Base-by-base conservation (phyloP, 306 rosid species). In the Prunus davidiana region DNA sequence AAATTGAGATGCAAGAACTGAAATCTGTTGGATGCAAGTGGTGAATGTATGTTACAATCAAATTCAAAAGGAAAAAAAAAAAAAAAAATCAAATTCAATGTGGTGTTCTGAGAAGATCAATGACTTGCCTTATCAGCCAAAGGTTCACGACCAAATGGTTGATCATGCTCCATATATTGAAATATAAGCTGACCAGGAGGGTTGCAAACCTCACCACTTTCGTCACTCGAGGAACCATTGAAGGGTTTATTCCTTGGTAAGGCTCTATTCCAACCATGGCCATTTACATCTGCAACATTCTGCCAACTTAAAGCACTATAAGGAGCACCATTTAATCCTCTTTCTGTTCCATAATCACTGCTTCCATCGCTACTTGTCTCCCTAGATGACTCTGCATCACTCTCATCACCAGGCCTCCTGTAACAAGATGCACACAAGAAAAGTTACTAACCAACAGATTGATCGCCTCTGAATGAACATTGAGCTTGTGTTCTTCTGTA, bases 291-390 rank as follows among this genome's bases (percentile, higher is more conserved):
- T 77, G 75, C 9, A 76, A 67, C 58, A 46, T 80, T 79, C 71
- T 67, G 86, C 78, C 79, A 79, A 67, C 76, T 78, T 85, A 86
- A 77, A 82, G 77, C 28, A 34, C 84, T 78, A 78, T 71, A 80
- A 82, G 75, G 78, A 57, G 51, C 79, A 52, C 71, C 58, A 51
- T 75, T 87, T 22, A 74, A 52, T 74, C 86, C 86, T 81, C 88
- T 85, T 82, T 88, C 93, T 70, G 86, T 80, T 69, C 87, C 86
- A 69, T 77, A 83, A 73, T 88, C 88, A 85, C 91, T 83, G 84
- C 91, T 88, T 68, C 89, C 89, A 50, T 88, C 93, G 54, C 98
- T 93, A 80, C 95, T 88, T 55, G 98, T 85, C 83, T 89, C 98
- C 85, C 91, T 86, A 14, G 95, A 82, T 71, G 98, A 91, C 76